Base-by-base conservation (phyloP, 306 rosid species). In the Castanopsis chinensis region DNA sequence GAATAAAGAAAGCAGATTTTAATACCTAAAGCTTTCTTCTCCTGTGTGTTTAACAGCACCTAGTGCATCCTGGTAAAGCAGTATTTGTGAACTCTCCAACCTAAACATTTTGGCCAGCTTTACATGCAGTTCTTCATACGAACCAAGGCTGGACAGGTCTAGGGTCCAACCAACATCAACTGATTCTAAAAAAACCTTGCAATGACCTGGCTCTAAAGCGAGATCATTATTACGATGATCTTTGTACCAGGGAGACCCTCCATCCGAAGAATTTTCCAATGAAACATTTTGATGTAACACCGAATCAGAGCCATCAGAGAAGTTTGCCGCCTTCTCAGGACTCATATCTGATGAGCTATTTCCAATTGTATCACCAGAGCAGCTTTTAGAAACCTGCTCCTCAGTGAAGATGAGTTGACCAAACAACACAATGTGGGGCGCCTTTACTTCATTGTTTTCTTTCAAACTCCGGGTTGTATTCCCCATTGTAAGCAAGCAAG, bases 371-470 rank as follows among this genome's bases (percentile, higher is more conserved):
- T 85, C 91, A 23, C 79, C 79, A 9, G 94, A 86, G 70, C 69
- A 76, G 68, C 84, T 89, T 78, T 86, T 92, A 2, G 93, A 90
- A 49, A 35, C 69, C 71, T 86, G 89, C 75, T 88, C 89, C 63
- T 90, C 91, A 6, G 90, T 85, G 2, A 73, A 85, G 72, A 96
- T 96, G 61, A 90, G 80, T 80, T 91, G 90, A 30, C 99, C 99
- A 73, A 96, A 96, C 83, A 96, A 87, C 51, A 96, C 69, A 52
- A 96, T 90, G 56, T 92, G 91, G 33, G 90, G 94, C 12, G 86
- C 60, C 87, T 87, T 87, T 57, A 73, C 88, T 78, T 86, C 87
- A 35, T 82, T 81, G 55, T 75, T 82, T 51, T 85, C 92, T 89
- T 90, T 92, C 58, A 83, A 80, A 78, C 59, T 82, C 57, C 72